Conservation (phyloP, 1,284 basidiomycete species). For the Puccinia triticina region DNA sequence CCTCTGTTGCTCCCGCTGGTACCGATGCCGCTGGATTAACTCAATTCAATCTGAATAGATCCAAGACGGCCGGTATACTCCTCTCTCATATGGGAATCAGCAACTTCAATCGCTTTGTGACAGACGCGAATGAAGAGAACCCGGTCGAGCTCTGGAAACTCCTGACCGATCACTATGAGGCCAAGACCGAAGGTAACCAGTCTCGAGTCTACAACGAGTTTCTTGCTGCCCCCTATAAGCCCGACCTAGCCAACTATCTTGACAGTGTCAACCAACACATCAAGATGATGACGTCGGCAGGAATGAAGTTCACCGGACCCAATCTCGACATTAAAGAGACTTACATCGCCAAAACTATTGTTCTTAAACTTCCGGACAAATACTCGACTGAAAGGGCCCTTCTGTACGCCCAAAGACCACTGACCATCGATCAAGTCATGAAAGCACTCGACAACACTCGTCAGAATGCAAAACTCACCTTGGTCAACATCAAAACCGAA, state of each 20-base stretch:
- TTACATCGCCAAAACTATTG: not conserved
- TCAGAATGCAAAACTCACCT: not conserved
- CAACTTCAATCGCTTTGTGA: not conserved
- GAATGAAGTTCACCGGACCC: not conserved
- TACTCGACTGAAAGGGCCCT: not conserved
- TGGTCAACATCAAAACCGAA: not conserved
- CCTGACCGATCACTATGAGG: not conserved
- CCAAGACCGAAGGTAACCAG: not conserved
- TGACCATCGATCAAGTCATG: not conserved
- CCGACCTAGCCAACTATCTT: not conserved
- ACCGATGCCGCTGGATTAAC: not conserved
- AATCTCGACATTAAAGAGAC: not conserved
- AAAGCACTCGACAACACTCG: not conserved
- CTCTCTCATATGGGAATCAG: not conserved
- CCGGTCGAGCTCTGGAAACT: not conserved
- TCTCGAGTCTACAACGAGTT: conserved; percentile 1
- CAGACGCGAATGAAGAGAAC: not conserved
- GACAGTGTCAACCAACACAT: not conserved
- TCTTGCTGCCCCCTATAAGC: not conserved
- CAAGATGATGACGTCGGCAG: not conserved
- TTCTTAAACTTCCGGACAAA: not conserved
- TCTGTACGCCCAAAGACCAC: not conserved
- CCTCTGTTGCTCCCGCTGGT: not conserved
- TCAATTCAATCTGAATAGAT: not conserved
- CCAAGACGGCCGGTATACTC: no score